phyloP scores from a whole-genome alignment of 345 rosid species.

The Hibiscus mutabilis region DNA sequence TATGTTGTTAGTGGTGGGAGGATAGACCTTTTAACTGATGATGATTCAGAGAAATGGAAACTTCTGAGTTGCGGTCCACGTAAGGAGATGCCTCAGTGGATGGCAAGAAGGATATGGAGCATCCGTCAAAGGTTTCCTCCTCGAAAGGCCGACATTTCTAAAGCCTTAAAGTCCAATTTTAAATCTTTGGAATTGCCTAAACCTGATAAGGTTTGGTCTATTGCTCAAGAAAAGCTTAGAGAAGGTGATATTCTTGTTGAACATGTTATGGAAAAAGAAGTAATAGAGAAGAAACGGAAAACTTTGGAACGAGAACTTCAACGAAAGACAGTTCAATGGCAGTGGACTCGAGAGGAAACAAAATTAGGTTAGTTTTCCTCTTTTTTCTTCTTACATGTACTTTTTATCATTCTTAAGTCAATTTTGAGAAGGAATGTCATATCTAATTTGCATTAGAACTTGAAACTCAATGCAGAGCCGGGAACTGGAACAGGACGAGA shows the following conservation, averaged over 20 bases:
- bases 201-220: constrained; percentile 42
- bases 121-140: constrained; percentile 44
- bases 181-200: constrained; percentile 28
- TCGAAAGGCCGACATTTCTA: constrained; percentile 23
- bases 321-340: constrained; percentile 26
- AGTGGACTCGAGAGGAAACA: constrained; percentile 27
- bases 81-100: constrained; percentile 41
- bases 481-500: constrained; percentile 50
- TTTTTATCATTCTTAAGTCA: not conserved
- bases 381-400: not conserved
- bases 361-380: constrained; percentile 26
- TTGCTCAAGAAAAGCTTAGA: constrained; percentile 37
- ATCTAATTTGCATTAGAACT: not conserved
- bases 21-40: constrained; percentile 37
- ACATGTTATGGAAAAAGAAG: constrained; percentile 40
- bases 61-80: constrained; percentile 47
- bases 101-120: constrained; percentile 35
- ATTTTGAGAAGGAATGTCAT: not conserved
- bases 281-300: constrained; percentile 35
- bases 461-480: constrained; percentile 33
- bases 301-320: constrained; percentile 33
- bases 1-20: constrained; percentile 38
- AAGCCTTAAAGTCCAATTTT: constrained; percentile 22
- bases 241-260: constrained; percentile 36
- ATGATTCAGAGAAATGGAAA: constrained; percentile 41